Conservation (phyloP, 2,329 filamentous ascomycete genomes). For the Cytospora piceae region DNA sequence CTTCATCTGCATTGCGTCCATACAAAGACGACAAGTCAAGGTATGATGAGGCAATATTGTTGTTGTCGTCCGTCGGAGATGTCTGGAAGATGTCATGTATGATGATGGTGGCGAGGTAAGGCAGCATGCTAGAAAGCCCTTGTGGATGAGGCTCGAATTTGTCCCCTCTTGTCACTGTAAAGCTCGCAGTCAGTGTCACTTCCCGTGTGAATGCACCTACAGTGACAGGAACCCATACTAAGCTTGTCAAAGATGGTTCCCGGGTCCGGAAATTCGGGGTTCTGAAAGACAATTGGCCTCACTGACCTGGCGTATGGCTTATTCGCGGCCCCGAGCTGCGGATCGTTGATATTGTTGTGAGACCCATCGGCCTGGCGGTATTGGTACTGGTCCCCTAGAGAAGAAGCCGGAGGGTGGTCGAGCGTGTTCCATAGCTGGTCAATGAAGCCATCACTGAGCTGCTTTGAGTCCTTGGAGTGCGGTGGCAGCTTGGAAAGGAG, state of each 20-base stretch:
- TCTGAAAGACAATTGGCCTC: slow-evolving; percentile 58
- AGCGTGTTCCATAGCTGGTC: slow-evolving; percentile 19
- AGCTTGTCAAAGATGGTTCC: slow-evolving; percentile 69
- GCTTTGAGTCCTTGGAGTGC: slow-evolving; percentile 35
- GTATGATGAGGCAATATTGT: slow-evolving; percentile 72
- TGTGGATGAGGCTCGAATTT: slow-evolving; percentile 58
- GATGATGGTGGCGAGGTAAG: slow-evolving; percentile 74
- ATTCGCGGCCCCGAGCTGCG: slow-evolving; percentile 65
- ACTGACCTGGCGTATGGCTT: slow-evolving; percentile 72
- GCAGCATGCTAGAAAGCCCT: slow-evolving; percentile 74
- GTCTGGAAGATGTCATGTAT: slow-evolving; percentile 67
- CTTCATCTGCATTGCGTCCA: slow-evolving; percentile 65
- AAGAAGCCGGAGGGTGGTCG: slow-evolving; percentile 12
- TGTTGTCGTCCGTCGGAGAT: slow-evolving; percentile 63
- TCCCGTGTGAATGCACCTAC: background rate
- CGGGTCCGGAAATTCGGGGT: slow-evolving; percentile 62
- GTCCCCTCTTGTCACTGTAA: slow-evolving; percentile 51
- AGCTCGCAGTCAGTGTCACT: slow-evolving; percentile 46
- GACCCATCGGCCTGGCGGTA: slow-evolving; percentile 45
- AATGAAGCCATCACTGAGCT: slow-evolving; percentile 21
- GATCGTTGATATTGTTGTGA: slow-evolving; percentile 62
- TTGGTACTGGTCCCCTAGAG: slow-evolving; percentile 22
- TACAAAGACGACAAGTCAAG: slow-evolving; percentile 75
- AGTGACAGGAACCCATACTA: slow-evolving; percentile 32
- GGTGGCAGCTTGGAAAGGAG: slow-evolving; percentile 37